These are phyloP conservation scores for Ogataea salicorniae DNA, from an alignment of 805 yeast genomes.

Conservation along the genomic window DNA sequence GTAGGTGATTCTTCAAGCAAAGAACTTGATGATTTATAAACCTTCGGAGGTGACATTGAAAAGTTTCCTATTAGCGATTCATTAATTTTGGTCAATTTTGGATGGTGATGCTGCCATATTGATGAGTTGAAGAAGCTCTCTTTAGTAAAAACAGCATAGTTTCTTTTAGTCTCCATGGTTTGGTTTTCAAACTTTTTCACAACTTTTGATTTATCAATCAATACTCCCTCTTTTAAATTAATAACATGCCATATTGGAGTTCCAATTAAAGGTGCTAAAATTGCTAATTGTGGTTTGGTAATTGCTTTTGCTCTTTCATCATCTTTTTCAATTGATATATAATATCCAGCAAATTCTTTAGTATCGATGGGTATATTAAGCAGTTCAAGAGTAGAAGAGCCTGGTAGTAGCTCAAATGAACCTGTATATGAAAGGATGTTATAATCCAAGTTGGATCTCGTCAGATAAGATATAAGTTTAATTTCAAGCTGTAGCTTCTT, in stretches of 20 bases:
- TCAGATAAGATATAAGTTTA: conserved; percentile 4
- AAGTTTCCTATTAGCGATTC: neutral
- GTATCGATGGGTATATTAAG: neutral
- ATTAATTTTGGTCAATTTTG: neutral
- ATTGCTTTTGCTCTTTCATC: neutral
- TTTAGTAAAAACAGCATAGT: neutral
- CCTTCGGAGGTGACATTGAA: conserved; percentile 6
- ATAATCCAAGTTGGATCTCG: neutral
- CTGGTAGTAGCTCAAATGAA: conserved; percentile 5
- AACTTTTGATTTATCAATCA: neutral
- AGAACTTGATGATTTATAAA: neutral
- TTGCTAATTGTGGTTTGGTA: neutral
- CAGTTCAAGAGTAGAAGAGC: neutral
- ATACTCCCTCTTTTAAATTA: neutral
- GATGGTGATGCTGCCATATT: neutral
- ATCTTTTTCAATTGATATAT: neutral
- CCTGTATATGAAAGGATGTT: neutral
- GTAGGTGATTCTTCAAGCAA: conserved; percentile 7
- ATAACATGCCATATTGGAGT: conserved; percentile 8
- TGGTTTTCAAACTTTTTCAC: neutral
- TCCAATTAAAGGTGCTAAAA: conserved; percentile 3
- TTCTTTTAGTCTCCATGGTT: too few species aligned
- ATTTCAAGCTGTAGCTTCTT: neutral
- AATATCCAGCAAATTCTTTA: conserved; percentile 6
- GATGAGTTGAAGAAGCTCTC: neutral